A percentile compares a stretch with the other conserved stretches of the same genome.
These are phyloP conservation scores for Botryosphaeria agaves DNA, from an alignment of 2,329 filamentous ascomycete species.

Conservation along the genomic window DNA sequence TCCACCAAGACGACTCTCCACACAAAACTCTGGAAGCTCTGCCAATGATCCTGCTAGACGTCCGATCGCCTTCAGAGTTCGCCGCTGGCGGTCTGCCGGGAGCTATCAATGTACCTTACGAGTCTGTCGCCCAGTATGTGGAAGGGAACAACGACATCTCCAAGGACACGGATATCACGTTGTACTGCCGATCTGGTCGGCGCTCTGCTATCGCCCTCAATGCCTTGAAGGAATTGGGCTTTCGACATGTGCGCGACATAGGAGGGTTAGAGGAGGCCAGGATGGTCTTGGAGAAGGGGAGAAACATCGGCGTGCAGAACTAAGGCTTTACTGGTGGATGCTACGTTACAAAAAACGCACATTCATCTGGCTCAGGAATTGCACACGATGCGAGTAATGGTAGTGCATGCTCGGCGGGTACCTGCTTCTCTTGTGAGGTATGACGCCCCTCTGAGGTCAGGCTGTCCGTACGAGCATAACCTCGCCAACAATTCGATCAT, in stretches of 20 bases:
- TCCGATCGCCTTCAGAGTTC: conserved; percentile 18
- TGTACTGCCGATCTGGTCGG: conserved; percentile 19
- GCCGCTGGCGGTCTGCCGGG: conserved; percentile 13
- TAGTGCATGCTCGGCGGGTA: too few relatives aligned
- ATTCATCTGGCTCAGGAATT: too few relatives aligned
- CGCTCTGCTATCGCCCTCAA: conserved; percentile 15
- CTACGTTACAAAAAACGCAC: too few relatives aligned
- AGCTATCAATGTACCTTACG: conserved; percentile 20
- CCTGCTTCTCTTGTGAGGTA: too few relatives aligned
- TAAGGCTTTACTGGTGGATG: too few relatives aligned
- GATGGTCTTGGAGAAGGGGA: conserved; percentile 12
- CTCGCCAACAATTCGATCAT: too few relatives aligned
- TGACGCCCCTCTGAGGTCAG: too few relatives aligned
- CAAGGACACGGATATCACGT: conserved; percentile 15
- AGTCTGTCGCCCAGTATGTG: conserved; percentile 12
- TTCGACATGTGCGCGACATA: conserved; percentile 14
- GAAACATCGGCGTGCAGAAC: too few relatives aligned
- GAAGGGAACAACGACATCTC: conserved; percentile 5
- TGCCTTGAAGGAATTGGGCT: conserved; percentile 14
- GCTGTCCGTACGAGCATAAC: too few relatives aligned
- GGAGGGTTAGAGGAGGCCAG: conserved; percentile 17
- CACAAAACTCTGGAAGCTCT: too few relatives aligned
- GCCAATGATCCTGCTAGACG: conserved; percentile 19
- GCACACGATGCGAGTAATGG: too few relatives aligned
- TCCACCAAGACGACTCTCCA: too few relatives aligned